Evolutionary conservation across 2,329 filamentous ascomycete genomes (phyloP).

Genomic region (Hypoxylon rubiginosum): DNA sequence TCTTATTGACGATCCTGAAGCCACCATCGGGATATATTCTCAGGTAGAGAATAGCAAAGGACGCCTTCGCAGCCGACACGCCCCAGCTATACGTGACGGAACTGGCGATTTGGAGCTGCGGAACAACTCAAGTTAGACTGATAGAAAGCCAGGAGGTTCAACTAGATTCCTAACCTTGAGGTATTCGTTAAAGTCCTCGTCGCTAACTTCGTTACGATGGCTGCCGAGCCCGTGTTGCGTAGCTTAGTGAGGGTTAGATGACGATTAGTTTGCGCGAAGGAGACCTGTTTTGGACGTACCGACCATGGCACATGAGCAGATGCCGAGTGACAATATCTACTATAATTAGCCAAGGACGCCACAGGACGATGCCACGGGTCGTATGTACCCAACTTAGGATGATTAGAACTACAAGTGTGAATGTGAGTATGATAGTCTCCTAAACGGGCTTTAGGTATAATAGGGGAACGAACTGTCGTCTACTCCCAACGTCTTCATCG

Average conservation of each 20-base stretch:
- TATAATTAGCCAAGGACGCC: slow-evolving; percentile 4
- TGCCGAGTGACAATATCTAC: slow-evolving; percentile 26
- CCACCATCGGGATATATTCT: slow-evolving; percentile 48
- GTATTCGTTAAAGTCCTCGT: slow-evolving; percentile 30
- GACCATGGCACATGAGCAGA: slow-evolving; percentile 24
- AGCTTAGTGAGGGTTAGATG: slow-evolving; percentile 24
- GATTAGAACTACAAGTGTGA: slow-evolving; percentile 34
- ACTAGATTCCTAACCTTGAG: slow-evolving; percentile 25
- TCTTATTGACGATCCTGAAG: slow-evolving; percentile 49
- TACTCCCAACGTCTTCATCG: slow-evolving; percentile 32
- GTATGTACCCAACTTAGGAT: slow-evolving; percentile 39
- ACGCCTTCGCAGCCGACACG: slow-evolving; percentile 50
- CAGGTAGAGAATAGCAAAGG: slow-evolving; percentile 52
- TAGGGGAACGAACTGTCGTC: slow-evolving; percentile 39
- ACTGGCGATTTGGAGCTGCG: slow-evolving; percentile 39
- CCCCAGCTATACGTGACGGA: slow-evolving; percentile 51
- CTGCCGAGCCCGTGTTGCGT: slow-evolving; percentile 29
- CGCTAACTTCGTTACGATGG: slow-evolving; percentile 27
- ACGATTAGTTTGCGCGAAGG: background rate
- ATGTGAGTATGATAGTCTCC: background rate
- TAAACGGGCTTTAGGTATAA: background rate
- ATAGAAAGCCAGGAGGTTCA: background rate
- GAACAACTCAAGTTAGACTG: slow-evolving; percentile 3
- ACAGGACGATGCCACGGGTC: background rate
- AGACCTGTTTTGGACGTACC: slow-evolving; percentile 33